A percentile compares a stretch with the other conserved stretches of the same genome.
Evolutionary conservation across 148 eudicot genomes (phyloP).

Genomic region (Polygonum maritimum): DNA sequence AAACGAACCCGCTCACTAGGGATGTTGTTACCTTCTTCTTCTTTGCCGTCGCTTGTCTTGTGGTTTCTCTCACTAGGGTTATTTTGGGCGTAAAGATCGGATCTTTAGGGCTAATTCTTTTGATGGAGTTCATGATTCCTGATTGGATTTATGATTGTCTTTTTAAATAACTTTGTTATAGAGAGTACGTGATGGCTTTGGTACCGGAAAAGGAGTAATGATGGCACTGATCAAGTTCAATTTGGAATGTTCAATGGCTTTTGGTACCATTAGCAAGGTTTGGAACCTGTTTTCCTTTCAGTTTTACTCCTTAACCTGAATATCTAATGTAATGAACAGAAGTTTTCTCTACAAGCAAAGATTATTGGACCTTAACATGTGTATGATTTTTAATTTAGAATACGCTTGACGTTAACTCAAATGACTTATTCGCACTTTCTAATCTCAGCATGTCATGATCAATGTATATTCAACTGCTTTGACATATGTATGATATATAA

Average conservation of each 20-base stretch:
- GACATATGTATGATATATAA: not conserved
- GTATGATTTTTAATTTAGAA: not conserved
- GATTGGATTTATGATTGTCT: no score
- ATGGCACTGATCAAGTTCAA: no score
- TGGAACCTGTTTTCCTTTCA: no score
- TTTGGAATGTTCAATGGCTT: no score
- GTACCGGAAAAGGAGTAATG: not conserved
- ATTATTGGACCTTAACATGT: not conserved
- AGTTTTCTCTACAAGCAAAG: not conserved
- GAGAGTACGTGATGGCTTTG: not conserved
- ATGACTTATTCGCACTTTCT: not conserved
- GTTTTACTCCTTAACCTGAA: no score
- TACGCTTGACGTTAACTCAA: not conserved
- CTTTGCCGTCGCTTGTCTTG: slow-evolving; percentile 52
- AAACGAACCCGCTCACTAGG: slow-evolving; percentile 16
- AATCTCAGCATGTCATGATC: not conserved
- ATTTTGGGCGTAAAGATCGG: slow-evolving; percentile 31
- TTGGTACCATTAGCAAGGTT: no score
- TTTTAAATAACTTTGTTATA: not conserved
- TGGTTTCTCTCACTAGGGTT: slow-evolving; percentile 53
- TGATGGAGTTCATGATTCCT: not conserved
- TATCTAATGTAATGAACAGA: not conserved
- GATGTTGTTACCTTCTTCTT: slow-evolving; percentile 54
- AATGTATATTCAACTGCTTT: not conserved
- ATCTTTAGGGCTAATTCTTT: not conserved